Percentiles rank a stretch among this genome's conserved stretches.
Conservation (phyloP, 495 filamentous ascomycete genomes). For the Aspergillus heteromorphus region DNA sequence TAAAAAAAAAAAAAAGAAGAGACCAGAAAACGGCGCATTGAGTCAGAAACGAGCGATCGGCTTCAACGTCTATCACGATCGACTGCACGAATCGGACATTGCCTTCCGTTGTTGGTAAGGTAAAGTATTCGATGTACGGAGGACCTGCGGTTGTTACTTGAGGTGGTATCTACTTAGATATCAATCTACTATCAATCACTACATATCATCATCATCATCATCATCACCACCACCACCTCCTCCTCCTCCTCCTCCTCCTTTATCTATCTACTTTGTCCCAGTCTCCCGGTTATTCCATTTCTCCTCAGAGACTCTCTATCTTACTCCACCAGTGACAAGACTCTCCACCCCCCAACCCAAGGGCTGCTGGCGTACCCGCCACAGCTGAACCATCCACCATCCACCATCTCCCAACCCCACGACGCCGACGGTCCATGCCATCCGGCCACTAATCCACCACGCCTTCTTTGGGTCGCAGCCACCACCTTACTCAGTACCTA, state of each 20-base stretch:
- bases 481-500: background rate
- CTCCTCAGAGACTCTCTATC: background rate
- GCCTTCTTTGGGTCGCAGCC: background rate
- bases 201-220: too few relatives aligned
- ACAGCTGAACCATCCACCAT: background rate
- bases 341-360: background rate
- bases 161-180: too few relatives aligned
- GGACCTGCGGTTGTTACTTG: too few relatives aligned
- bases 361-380: background rate
- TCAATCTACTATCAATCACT: too few relatives aligned
- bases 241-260: too few relatives aligned
- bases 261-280: too few relatives aligned
- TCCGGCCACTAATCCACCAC: slow-evolving; percentile 1
- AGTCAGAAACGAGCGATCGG: background rate
- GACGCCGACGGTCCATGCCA: slow-evolving; percentile 1
- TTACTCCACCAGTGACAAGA: background rate
- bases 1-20: background rate
- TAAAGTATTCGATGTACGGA: background rate
- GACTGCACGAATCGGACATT: background rate
- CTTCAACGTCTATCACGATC: background rate
- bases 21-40: background rate
- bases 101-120: background rate
- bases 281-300: background rate
- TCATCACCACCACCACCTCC: background rate
- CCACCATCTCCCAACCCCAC: background rate